Evolutionary conservation across 176 grass and related monocot genomes (phyloP), one percentile per base, ranked within the genome.

Genomic region (Zea luxurians): DNA sequence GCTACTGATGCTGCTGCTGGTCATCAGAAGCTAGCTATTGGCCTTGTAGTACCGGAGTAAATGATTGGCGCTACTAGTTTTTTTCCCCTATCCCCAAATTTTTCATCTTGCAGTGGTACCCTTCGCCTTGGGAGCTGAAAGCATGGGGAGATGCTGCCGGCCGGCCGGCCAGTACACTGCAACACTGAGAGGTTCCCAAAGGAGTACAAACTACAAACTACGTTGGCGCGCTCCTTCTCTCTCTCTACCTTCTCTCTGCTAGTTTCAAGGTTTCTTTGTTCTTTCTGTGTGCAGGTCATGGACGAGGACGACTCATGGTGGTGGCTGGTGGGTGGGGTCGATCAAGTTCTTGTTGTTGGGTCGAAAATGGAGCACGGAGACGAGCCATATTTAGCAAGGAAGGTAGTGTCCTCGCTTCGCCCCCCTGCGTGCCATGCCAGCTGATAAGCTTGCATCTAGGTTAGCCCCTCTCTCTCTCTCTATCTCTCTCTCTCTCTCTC

Each of bases 291-390:
- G 36, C 77, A 65, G 84, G 74, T 42, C 68, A 54, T 85, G 83
- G 75, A 27, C 27, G 27, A 27, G 27, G 27, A 27, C 27, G 27
- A 40, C 38, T 40, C 38, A 40, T 40, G 38, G 38, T 3, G 38
- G 38, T 38, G 37, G 37, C 37, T 4, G 37, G 37, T 40, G 50
- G 44, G 66, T 88, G 83, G 80, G 77, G 77, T 76, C 84, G 48
- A 71, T 81, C 82, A 81, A 81, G 87, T 58, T 81, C 66, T 81
- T 84, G 77, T 71, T 89, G 77, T 71, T 89, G 77, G 71, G 6
- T 89, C 42, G 81, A 77, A 89, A 76, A 81, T 71, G 71, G 86
- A 76, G 77, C 70, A 76, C 52, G 77, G 71, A 81, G 58, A 85
- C 45, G 41, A 71, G 34, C 77, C 36, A 81, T 89, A 66, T 89